Base-by-base conservation (phyloP, 495 filamentous ascomycete genomes). In the Aspergillus sclerotiicarbonarius region DNA sequence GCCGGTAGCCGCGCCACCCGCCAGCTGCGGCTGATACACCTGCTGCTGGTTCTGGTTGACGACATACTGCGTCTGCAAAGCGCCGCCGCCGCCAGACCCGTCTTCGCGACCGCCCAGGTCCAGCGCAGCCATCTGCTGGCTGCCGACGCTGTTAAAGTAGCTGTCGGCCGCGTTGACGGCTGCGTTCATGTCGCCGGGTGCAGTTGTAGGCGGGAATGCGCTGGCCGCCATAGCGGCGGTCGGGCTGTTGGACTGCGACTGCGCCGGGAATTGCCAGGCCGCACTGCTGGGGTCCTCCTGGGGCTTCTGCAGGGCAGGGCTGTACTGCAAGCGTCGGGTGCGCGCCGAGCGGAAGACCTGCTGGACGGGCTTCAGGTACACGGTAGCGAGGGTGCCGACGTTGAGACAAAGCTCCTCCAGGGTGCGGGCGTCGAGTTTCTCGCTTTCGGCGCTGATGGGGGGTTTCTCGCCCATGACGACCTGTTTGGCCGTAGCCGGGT, bases 401-500 rank as follows among this genome's bases (percentile, higher is more conserved):
- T 92, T 92, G 46, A 98, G 83, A 68, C 95, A 98, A 79, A 98
- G 91, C 71, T 98, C 95, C 76, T 98, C 94, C 19, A 98, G 83
- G 0, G 94, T 98, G 29, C 77, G 83, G 0, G 92, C 87, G 68
- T 98, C 95, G 1, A 98, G 82, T 63, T 94, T 94, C 76, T 98
- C 95, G 54, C 89, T 90, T 69, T 98, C 95, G 45, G 94, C 94
- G 3, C 91, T 97, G 76, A 98, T 98, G 39, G 94, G 84, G 1
- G 94, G 94, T 69, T 98, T 98, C 62, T 95, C 88, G 58, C 92
- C 93, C 92, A 98, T 96, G 60, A 99, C 90, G 54, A 99, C 82
- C 56, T 84, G 78, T 66, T 91, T 93, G 8, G 94, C 94, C 0
- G 86, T 84, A 16, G 89, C 84, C 54, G 95, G 92, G 72, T 97